Conservation (phyloP, 805 yeast species). For the Yamadazyma sp. region DNA sequence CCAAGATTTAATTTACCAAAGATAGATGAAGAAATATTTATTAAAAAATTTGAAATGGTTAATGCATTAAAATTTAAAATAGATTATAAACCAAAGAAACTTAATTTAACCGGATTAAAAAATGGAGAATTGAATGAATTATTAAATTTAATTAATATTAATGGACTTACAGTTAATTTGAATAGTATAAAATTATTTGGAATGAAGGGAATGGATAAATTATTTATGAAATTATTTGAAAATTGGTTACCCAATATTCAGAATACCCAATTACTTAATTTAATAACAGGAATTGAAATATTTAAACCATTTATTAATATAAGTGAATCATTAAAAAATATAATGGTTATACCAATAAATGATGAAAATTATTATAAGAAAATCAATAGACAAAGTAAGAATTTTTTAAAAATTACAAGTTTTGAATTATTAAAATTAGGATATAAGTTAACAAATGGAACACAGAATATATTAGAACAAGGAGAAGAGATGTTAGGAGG, state of each 20-base stretch:
- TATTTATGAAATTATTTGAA: conserved; percentile 56
- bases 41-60: conserved; percentile 65
- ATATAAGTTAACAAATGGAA: conserved; percentile 82
- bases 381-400: conserved; percentile 68
- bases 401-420: conserved; percentile 74
- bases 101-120: conserved; percentile 79
- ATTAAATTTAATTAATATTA: conserved; percentile 83
- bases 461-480: conserved; percentile 74
- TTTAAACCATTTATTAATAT: conserved; percentile 72
- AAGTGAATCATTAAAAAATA: conserved; percentile 72
- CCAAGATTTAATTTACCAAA: conserved; percentile 56
- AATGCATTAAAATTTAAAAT: conserved; percentile 55
- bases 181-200: conserved; percentile 69
- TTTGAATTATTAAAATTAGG: conserved; percentile 80
- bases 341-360: conserved; percentile 67
- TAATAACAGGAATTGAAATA: conserved; percentile 82
- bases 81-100: conserved; percentile 89
- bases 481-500: conserved; percentile 82
- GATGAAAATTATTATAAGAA: conserved; percentile 63
- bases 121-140: conserved; percentile 87
- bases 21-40: conserved; percentile 61
- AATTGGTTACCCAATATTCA: conserved; percentile 88
- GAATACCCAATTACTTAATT: conserved; percentile 74
- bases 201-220: conserved; percentile 63
- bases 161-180: conserved; percentile 74